A percentile compares a stretch with the other conserved stretches of the same genome.
phyloP scores from a whole-genome alignment of 2,329 filamentous ascomycete genomes.

The Orbilia javanica region DNA sequence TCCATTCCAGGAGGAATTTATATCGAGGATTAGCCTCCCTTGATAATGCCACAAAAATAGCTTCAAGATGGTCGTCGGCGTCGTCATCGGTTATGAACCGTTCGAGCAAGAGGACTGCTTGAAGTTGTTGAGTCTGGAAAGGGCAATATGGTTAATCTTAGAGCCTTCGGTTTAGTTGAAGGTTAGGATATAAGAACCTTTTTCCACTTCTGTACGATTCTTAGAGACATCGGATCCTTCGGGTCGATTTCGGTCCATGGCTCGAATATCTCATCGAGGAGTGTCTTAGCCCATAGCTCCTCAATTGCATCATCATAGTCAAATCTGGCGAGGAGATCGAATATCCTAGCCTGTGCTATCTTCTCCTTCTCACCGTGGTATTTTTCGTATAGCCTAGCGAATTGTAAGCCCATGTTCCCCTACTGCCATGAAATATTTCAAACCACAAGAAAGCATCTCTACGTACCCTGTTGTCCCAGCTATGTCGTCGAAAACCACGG shows the following conservation, averaged over 20 bases:
- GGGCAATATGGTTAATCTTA: slow-evolving; percentile 6
- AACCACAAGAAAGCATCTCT: background rate
- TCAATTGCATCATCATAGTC: slow-evolving; percentile 57
- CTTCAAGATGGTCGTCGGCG: slow-evolving; percentile 59
- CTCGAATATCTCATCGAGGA: slow-evolving; percentile 59
- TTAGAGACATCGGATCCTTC: slow-evolving; percentile 59
- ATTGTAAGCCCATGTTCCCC: background rate
- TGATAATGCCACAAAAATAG: slow-evolving; percentile 59
- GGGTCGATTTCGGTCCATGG: slow-evolving; percentile 61
- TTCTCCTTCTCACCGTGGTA: slow-evolving; percentile 61
- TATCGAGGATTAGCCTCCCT: slow-evolving; percentile 62
- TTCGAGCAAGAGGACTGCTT: slow-evolving; percentile 61
- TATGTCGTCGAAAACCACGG: slow-evolving; percentile 60
- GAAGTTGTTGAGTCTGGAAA: slow-evolving; percentile 60
- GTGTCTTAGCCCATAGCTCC: slow-evolving; percentile 56
- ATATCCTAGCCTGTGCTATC: slow-evolving; percentile 61
- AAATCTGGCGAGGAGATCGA: slow-evolving; percentile 60
- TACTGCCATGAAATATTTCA: background rate
- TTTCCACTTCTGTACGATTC: slow-evolving; percentile 61
- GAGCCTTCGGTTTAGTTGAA: background rate
- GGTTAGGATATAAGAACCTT: slow-evolving; percentile 48
- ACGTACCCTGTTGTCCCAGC: slow-evolving; percentile 25
- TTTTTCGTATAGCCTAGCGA: slow-evolving; percentile 52
- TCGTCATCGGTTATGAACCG: slow-evolving; percentile 60
- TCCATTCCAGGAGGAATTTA: slow-evolving; percentile 61